Percentiles rank a stretch among this genome's conserved stretches.
Conservation (phyloP, 2,329 filamentous ascomycete genomes). For the Calonectria montana region DNA sequence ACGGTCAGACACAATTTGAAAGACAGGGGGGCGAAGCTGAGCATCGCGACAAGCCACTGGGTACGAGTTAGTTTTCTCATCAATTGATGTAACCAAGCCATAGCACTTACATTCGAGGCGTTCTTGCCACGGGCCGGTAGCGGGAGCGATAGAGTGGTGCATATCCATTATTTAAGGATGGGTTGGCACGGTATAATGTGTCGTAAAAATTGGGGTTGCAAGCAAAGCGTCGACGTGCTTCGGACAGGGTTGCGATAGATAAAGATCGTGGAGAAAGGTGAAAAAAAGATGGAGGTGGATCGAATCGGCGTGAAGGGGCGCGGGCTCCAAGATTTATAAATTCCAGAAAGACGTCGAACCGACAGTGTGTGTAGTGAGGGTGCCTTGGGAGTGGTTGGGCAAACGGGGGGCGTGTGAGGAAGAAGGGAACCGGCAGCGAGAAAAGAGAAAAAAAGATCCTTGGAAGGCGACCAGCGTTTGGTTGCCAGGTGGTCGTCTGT, state of each 20-base stretch:
- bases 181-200: not conserved
- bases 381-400: constrained; percentile 26
- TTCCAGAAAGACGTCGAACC: constrained; percentile 14
- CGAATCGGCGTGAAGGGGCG: constrained; percentile 15
- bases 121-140: constrained; percentile 62
- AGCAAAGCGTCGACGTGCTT: not conserved
- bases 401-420: constrained; percentile 29
- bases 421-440: constrained; percentile 8
- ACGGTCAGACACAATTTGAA: constrained; percentile 79
- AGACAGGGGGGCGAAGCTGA: constrained; percentile 67
- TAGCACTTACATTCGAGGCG: constrained; percentile 62
- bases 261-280: not conserved
- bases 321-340: constrained; percentile 34
- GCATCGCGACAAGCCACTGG: constrained; percentile 69
- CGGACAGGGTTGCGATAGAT: not conserved
- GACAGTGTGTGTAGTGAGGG: constrained; percentile 22
- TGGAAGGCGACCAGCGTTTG: constrained; percentile 21
- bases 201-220: not conserved
- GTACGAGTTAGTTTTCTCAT: constrained; percentile 18
- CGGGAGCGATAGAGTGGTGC: constrained; percentile 30
- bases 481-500: constrained; percentile 29
- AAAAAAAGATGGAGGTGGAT: constrained; percentile 9
- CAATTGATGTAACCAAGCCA: not conserved
- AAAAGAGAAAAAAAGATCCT: constrained; percentile 17
- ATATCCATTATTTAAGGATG: constrained; percentile 34